Conservation (phyloP, 352 stramenopile genomes). For the Globisporangium rhizosaccharum region DNA sequence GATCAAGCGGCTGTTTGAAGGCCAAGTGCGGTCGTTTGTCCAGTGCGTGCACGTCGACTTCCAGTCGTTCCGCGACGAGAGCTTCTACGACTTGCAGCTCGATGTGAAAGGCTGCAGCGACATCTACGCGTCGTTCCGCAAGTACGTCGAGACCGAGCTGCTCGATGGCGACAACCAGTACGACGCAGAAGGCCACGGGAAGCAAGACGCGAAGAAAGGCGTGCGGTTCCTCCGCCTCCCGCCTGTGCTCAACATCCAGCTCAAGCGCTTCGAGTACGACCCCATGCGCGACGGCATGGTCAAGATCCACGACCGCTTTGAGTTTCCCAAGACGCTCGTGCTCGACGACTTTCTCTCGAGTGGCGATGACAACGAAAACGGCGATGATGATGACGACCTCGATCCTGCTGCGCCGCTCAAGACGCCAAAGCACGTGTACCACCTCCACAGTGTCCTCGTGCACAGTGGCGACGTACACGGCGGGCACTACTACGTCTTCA, state of each 20-base stretch:
- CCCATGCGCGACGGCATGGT: conserved; percentile 83
- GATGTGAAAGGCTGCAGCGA: conserved; percentile 90
- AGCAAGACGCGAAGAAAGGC: conserved; percentile 89
- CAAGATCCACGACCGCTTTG: conserved; percentile 87
- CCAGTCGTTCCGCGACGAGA: conserved; percentile 83
- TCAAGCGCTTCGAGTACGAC: conserved; percentile 90
- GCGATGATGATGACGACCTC: neutral
- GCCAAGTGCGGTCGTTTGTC: conserved; percentile 87
- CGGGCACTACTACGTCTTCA: conserved; percentile 89
- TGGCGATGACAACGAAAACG: conserved; percentile 4
- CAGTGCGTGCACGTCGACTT: conserved; percentile 90
- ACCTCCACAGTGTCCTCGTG: conserved; percentile 82
- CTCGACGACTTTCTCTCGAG: conserved; percentile 61
- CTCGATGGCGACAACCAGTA: conserved; percentile 94
- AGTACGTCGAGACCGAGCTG: conserved; percentile 91
- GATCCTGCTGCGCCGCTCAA: neutral
- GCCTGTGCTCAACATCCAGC: conserved; percentile 89
- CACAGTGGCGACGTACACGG: conserved; percentile 84
- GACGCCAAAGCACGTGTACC: conserved; percentile 45
- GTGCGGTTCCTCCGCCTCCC: conserved; percentile 83
- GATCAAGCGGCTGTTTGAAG: conserved; percentile 87
- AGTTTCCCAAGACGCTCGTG: conserved; percentile 72
- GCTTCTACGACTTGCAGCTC: conserved; percentile 91
- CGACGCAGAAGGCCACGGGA: conserved; percentile 82
- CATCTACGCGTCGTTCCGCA: conserved; percentile 87